Percentiles rank a stretch among this genome's conserved stretches.
Evolutionary conservation across 768 basidiomycete genomes (phyloP).

Genomic region (Sarcodon sp.): DNA sequence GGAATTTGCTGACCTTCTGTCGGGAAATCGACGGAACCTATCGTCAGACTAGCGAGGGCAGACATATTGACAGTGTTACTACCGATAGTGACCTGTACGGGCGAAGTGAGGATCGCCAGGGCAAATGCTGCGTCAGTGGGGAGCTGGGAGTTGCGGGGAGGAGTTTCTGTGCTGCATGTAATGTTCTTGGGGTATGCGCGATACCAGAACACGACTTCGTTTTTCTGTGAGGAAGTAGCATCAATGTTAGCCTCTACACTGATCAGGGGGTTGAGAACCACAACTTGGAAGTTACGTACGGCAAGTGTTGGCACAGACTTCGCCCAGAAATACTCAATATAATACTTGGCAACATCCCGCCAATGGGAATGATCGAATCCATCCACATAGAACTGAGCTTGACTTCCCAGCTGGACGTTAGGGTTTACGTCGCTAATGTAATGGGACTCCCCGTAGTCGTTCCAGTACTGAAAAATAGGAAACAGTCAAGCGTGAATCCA

Average conservation of each 20-base stretch:
- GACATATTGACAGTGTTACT: conserved; percentile 10
- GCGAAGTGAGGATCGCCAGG: conserved; percentile 21
- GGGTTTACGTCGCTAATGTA: conserved; percentile 27
- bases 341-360: conserved; percentile 18
- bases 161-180: conserved; percentile 13
- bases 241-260: not conserved
- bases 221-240: conserved; percentile 7
- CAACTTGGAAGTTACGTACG: too few relatives aligned
- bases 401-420: conserved; percentile 13
- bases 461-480: conserved; percentile 6
- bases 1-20: conserved; percentile 14
- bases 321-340: conserved; percentile 9
- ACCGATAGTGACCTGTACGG: conserved; percentile 19
- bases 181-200: conserved; percentile 17
- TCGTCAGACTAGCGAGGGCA: conserved; percentile 9
- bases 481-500: too few relatives aligned
- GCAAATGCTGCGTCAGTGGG: conserved; percentile 25
- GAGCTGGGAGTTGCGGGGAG: conserved; percentile 16
- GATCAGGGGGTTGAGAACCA: too few relatives aligned
- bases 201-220: conserved; percentile 18
- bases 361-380: conserved; percentile 13
- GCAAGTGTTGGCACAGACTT: conserved; percentile 13
- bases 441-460: conserved; percentile 23
- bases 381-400: conserved; percentile 14
- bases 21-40: conserved; percentile 14